Base-by-base conservation (phyloP, 2,329 filamentous ascomycete species). In the Parastagonospora avenae region DNA sequence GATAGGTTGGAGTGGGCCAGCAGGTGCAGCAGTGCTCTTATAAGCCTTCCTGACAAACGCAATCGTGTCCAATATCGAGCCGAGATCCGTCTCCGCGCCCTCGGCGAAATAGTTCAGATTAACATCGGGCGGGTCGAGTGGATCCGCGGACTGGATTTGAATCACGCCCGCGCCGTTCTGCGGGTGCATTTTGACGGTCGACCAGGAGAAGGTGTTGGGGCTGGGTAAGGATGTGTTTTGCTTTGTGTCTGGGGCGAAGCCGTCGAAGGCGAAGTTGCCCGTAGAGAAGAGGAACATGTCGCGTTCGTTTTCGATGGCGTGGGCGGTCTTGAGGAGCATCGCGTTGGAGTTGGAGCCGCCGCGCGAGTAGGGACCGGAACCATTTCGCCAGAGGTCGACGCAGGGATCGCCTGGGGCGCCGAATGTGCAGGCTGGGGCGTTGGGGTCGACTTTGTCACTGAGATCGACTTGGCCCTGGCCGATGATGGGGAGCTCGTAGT, bases 91-190 rank as follows among this genome's bases (percentile, higher is more conserved):
- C 0, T 81, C 80, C 66, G 85, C 85, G 11, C 81, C 80, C 0
- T 74, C 52, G 11, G 43, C 55, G 35, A 70, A 70, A 52, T 61
- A 60, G 42, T 67, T 64, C 43, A 68, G 45, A 14, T 62, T 63
- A 57, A 90, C 85, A 4, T 81, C 67, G 0, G 87, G 87, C 1
- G 76, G 74, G 44, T 88, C 85, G 0, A 80, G 79, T 0, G 87
- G 86, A 63, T 90, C 80, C 0, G 79, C 70, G 0, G 82, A 85
- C 9, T 75, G 75, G 8, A 90, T 79, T 8, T 72, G 78, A 4
- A 91, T 84, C 1, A 78, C 80, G 5, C 88, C 87, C 2, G 64
- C 76, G 65, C 70, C 66, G 63, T 89, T 88, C 40, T 82, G 81
- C 0, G 85, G 79, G 60, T 86, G 85, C 0, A 81, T 80, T 67